Percentiles rank a stretch among this genome's conserved stretches.
These are phyloP conservation scores for Aquilaria malaccensis DNA, from an alignment of 345 rosid genomes.

Conservation along the genomic window DNA sequence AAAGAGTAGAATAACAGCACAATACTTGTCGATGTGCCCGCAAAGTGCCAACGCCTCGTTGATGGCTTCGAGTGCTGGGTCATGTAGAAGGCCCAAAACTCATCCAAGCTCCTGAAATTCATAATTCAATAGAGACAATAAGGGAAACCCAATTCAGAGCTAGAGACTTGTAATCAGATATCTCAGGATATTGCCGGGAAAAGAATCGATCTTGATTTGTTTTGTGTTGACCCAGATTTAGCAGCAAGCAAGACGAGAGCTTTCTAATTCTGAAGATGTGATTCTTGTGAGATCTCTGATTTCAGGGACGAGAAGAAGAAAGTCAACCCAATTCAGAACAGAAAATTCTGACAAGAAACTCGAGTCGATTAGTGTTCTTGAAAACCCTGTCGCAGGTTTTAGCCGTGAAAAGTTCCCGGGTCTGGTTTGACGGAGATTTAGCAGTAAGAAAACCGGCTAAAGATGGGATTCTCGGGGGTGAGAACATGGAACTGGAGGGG, in stretches of 20 bases:
- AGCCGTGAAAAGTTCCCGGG: constrained; percentile 11
- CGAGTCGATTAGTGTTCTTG: constrained; percentile 1
- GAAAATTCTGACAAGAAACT: constrained; percentile 5
- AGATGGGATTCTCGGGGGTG: no score
- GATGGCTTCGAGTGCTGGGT: constrained; percentile 82
- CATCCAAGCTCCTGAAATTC: constrained; percentile 94
- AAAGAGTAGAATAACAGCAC: constrained; percentile 40
- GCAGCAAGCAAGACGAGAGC: no score
- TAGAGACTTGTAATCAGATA: no score
- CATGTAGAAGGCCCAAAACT: constrained; percentile 89
- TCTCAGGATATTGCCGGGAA: not conserved
- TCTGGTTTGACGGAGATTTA: constrained; percentile 12
- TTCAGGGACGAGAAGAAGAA: no score
- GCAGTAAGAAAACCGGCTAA: no score
- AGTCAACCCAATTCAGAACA: no score
- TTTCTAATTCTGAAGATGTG: no score
- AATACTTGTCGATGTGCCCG: constrained; percentile 51
- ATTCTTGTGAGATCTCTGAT: no score
- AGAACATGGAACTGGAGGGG: no score
- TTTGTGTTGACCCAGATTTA: no score
- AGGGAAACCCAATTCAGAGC: constrained; percentile 8
- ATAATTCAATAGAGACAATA: constrained; percentile 17
- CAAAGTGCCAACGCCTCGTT: constrained; percentile 88
- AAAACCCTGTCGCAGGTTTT: not conserved
- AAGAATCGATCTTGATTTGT: not conserved